Evolutionary conservation across 2,329 filamentous ascomycete genomes (phyloP), one percentile per base, ranked within the genome.

Genomic region (Phoma sp.): DNA sequence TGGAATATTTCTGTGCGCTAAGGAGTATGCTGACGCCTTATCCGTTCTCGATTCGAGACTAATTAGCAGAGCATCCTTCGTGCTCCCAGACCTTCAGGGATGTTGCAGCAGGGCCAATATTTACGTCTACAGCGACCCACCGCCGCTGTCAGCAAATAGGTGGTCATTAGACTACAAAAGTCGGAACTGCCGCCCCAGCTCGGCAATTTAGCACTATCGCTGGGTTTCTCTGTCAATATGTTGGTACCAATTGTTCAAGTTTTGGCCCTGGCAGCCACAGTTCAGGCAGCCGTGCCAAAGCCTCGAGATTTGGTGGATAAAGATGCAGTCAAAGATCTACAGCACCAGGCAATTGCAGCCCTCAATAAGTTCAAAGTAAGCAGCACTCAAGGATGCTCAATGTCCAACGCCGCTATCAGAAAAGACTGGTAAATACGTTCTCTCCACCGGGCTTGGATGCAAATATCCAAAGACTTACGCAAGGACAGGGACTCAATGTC

Each of bases 291-390:
- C 30, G 49, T 43, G 14, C 20, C 61, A 4, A 37, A 59, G 18
- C 32, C 43, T 20, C 50, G 51, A 17, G 50, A n/a, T n/a, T n/a
- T n/a, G n/a, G n/a, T n/a, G n/a, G n/a, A n/a, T n/a, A n/a, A n/a
- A n/a, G n/a, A 61, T 34, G 29, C 47, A 7, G 45, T 62, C 20
- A 36, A 53, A 29, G 51, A 64, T 26, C 34, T 64, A 7, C 61
- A 62, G 20, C 23, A 47, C 17, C 55, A 56, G 23, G 59, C 61
- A 6, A 39, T 62, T n/a, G 40, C 50, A 23, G 42, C 45, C 3
- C 20, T 64, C 36, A 53, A 56, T 17, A 53, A 42, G 10, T 28
- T 52, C 15, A 43, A 61, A 10, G 15, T 37, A 10, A 54, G 54
- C 28, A 34, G 53, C 12, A 53, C 45, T 3, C 29, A 55, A 21